These are phyloP conservation scores for Sporothrix schenckii DNA, from an alignment of 2,329 filamentous ascomycete genomes.

Conservation along the genomic window DNA sequence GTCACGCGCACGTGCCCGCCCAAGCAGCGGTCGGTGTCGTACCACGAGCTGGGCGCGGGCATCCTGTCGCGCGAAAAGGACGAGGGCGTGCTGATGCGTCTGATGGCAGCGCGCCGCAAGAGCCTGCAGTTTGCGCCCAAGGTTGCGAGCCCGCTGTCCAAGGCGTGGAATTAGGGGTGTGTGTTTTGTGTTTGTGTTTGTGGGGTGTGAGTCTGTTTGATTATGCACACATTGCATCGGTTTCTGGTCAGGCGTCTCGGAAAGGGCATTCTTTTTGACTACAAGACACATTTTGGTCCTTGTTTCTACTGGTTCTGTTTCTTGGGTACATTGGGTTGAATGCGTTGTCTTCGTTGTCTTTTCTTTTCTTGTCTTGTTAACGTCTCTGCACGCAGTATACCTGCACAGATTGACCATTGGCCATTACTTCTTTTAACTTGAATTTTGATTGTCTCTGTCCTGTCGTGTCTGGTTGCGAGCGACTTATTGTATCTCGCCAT, in stretches of 20 bases:
- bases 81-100: slow-evolving; percentile 60
- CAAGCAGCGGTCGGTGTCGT: slow-evolving; percentile 46
- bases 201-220: background rate
- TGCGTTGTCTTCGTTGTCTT: background rate
- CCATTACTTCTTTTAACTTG: background rate
- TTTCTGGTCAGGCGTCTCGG: background rate
- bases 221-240: background rate
- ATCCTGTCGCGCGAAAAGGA: slow-evolving; percentile 57
- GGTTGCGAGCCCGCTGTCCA: slow-evolving; percentile 70
- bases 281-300: background rate
- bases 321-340: background rate
- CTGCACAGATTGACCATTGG: background rate
- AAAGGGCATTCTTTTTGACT: background rate
- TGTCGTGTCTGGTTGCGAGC: background rate
- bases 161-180: slow-evolving; percentile 51
- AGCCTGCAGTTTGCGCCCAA: slow-evolving; percentile 78
- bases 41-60: slow-evolving; percentile 49
- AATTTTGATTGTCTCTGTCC: slow-evolving; percentile 5
- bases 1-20: slow-evolving; percentile 60
- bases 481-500: too few relatives aligned
- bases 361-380: background rate
- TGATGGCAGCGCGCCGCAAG: slow-evolving; percentile 74
- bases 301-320: background rate
- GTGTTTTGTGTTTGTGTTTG: background rate
- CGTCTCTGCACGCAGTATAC: background rate